Conservation (phyloP, 2,329 filamentous ascomycete species). For the Aureobasidium mangrovei region DNA sequence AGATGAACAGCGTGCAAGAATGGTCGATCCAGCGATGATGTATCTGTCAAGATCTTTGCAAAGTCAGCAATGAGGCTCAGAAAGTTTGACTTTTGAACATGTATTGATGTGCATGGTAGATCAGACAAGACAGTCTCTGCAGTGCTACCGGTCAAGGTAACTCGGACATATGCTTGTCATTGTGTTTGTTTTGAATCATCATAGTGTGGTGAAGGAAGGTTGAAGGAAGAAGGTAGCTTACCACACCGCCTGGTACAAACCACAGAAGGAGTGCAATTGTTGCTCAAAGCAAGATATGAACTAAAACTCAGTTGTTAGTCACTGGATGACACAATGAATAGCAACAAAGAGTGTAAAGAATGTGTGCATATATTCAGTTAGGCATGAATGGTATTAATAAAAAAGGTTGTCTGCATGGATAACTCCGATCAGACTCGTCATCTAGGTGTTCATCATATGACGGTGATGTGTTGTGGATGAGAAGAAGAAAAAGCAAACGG, state of each 20-base stretch:
- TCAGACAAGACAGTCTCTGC: constrained; percentile 25
- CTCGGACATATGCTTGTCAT: constrained; percentile 36
- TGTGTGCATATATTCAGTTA: constrained; percentile 14
- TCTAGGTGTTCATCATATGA: constrained; percentile 29
- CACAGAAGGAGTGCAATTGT: background rate
- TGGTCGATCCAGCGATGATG: background rate
- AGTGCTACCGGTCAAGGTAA: constrained; percentile 28
- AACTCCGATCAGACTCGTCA: constrained; percentile 33
- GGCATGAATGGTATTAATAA: constrained; percentile 31
- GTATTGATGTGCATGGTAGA: background rate
- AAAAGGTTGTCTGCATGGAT: constrained; percentile 30
- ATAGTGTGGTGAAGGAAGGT: constrained; percentile 17
- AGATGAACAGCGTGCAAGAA: background rate
- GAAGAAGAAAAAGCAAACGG: constrained; percentile 11
- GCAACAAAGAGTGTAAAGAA: constrained; percentile 16
- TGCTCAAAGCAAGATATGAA: background rate
- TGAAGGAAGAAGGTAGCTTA: constrained; percentile 7
- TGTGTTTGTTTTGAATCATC: constrained; percentile 27
- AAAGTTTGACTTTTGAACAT: constrained; percentile 21
- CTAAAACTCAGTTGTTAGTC: constrained; percentile 11
- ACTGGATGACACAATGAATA: constrained; percentile 9
- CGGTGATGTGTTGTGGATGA: constrained; percentile 11
- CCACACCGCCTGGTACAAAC: background rate
- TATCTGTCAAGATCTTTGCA: background rate
- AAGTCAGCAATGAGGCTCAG: constrained; percentile 21